A percentile compares a stretch with the other conserved stretches of the same genome.
Conservation (phyloP, 75 land plant species). For the Cryptomeria japonica region DNA sequence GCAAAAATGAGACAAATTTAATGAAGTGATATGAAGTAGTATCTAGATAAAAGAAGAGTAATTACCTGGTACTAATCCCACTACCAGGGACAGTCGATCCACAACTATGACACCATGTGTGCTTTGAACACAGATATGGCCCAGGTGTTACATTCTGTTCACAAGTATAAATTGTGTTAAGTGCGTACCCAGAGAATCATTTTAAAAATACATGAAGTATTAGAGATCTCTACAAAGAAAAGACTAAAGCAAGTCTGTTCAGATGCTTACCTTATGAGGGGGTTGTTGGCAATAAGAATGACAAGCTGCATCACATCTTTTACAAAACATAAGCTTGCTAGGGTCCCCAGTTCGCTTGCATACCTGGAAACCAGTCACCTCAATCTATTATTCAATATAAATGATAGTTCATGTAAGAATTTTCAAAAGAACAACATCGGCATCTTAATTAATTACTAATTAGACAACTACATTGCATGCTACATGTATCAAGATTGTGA, state of each 20-base stretch:
- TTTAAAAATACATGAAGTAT: background rate
- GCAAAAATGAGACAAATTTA: background rate
- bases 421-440: background rate
- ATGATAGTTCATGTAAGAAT: background rate
- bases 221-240: background rate
- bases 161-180: background rate
- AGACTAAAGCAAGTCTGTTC: background rate
- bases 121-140: slow-evolving; percentile 90
- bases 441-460: background rate
- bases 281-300: slow-evolving; percentile 97
- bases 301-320: slow-evolving; percentile 92
- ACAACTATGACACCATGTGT: slow-evolving; percentile 94
- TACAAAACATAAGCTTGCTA: slow-evolving; percentile 94
- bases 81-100: slow-evolving; percentile 89
- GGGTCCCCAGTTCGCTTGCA: slow-evolving; percentile 93
- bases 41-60: background rate
- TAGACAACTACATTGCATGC: background rate
- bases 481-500: background rate
- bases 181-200: background rate
- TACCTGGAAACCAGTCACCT: slow-evolving; percentile 38
- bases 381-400: too few species aligned
- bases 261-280: slow-evolving; percentile 75
- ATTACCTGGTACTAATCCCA: slow-evolving; percentile 89
- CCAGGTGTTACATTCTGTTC: slow-evolving; percentile 80
- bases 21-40: background rate